Conservation (phyloP, 73 alveolate species). For the Breviolum minutum region DNA sequence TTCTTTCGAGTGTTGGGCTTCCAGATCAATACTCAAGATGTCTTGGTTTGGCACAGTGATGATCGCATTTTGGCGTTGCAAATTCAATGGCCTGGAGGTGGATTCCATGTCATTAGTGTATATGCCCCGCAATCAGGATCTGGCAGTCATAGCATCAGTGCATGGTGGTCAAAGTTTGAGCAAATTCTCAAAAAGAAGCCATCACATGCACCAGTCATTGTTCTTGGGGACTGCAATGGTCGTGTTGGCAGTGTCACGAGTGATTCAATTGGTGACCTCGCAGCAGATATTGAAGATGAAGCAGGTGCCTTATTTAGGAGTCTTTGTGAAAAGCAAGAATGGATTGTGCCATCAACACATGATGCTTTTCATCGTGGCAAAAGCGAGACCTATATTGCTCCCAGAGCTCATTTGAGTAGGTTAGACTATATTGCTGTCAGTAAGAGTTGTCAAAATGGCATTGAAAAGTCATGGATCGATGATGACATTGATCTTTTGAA, state of each 20-base stretch:
- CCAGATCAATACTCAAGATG: neutral
- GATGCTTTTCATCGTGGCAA: neutral
- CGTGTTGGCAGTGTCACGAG: neutral
- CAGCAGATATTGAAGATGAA: neutral
- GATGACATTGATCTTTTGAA: neutral
- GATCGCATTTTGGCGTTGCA: neutral
- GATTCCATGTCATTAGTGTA: neutral
- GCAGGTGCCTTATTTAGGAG: neutral
- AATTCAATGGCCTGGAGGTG: neutral
- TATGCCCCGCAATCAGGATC: neutral
- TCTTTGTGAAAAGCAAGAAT: neutral
- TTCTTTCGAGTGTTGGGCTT: no score
- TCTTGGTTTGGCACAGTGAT: neutral
- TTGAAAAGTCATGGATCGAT: neutral
- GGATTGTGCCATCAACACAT: neutral
- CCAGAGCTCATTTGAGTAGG: neutral
- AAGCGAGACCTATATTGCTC: neutral
- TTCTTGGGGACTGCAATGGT: neutral
- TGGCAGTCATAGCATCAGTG: neutral
- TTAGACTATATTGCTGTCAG: neutral
- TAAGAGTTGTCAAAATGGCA: neutral
- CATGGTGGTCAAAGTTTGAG: neutral
- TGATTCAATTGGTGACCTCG: neutral
- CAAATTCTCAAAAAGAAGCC: neutral
- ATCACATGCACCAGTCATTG: neutral